Percentiles rank a stretch among this genome's conserved stretches.
Conservation (phyloP, 2,329 filamentous ascomycete genomes). For the Xylariaceae sp. region DNA sequence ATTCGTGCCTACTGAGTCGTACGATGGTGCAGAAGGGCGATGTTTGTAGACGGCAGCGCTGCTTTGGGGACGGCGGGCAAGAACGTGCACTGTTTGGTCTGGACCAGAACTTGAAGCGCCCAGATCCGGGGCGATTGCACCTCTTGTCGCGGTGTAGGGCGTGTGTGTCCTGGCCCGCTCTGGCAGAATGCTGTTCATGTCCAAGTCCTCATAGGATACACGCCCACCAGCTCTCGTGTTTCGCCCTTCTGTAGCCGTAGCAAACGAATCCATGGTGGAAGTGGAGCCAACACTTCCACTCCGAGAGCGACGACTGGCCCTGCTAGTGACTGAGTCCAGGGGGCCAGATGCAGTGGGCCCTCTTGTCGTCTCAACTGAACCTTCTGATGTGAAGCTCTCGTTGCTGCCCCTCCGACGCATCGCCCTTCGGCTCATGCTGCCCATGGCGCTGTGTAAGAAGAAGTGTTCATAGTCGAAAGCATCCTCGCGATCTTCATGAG, state of each 20-base stretch:
- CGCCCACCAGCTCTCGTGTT: conserved; percentile 24
- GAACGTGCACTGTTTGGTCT: conserved; percentile 28
- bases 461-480: conserved; percentile 97
- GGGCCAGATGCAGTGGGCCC: conserved; percentile 36
- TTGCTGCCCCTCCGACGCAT: conserved; percentile 43
- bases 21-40: conserved; percentile 54
- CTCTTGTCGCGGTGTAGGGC: conserved; percentile 29
- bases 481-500: conserved; percentile 90
- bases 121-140: conserved; percentile 21
- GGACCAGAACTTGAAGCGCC: conserved; percentile 25
- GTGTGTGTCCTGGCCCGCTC: conserved; percentile 29
- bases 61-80: conserved; percentile 42
- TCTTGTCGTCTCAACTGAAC: conserved; percentile 59
- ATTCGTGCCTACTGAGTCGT: conserved; percentile 55
- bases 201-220: conserved; percentile 19
- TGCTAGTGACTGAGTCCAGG: conserved; percentile 14
- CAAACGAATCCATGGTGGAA: conserved; percentile 52
- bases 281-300: conserved; percentile 47
- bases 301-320: conserved; percentile 28
- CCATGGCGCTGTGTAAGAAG: conserved; percentile 89
- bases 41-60: conserved; percentile 41
- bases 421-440: conserved; percentile 61
- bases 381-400: conserved; percentile 55
- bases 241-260: conserved; percentile 50
- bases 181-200: conserved; percentile 18